These are phyloP conservation scores for Wilcoxina mikolae DNA, from an alignment of 495 filamentous ascomycete genomes.

Conservation along the genomic window DNA sequence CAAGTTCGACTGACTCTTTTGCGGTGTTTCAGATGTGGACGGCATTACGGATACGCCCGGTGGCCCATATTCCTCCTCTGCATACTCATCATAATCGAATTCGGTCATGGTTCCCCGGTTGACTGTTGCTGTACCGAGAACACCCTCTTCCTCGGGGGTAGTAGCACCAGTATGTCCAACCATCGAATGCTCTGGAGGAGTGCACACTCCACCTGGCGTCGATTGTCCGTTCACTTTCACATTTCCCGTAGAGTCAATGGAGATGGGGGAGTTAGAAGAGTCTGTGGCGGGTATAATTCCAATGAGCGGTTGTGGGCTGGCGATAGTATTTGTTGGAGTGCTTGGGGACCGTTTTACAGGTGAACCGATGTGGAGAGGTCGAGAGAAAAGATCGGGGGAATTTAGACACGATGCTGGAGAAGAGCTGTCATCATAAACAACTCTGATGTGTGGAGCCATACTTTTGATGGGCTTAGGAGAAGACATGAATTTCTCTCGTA, in stretches of 20 bases:
- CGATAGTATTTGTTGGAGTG: conserved; percentile 16
- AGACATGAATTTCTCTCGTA: conserved; percentile 9
- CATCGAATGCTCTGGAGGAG: conserved; percentile 4
- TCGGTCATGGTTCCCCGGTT: background rate
- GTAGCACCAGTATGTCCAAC: conserved; percentile 21
- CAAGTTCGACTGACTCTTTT: background rate
- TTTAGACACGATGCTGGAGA: background rate
- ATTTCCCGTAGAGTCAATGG: background rate
- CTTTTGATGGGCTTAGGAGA: conserved; percentile 7
- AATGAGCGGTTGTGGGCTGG: conserved; percentile 16
- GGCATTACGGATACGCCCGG: background rate
- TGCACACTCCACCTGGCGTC: background rate
- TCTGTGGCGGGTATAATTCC: conserved; percentile 12
- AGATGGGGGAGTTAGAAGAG: background rate
- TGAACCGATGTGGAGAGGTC: conserved; percentile 7
- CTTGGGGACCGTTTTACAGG: background rate
- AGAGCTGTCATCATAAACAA: conserved; percentile 16
- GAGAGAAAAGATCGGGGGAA: conserved; percentile 17
- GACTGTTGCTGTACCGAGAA: background rate
- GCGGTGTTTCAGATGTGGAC: background rate
- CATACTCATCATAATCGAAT: conserved; percentile 1
- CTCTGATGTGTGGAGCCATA: conserved; percentile 9
- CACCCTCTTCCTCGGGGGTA: conserved; percentile 13
- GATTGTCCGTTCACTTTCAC: background rate
- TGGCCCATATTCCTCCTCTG: background rate